These are phyloP conservation scores for Pleodorina starrii DNA, from an alignment of 139 green algal species.

Conservation along the genomic window DNA sequence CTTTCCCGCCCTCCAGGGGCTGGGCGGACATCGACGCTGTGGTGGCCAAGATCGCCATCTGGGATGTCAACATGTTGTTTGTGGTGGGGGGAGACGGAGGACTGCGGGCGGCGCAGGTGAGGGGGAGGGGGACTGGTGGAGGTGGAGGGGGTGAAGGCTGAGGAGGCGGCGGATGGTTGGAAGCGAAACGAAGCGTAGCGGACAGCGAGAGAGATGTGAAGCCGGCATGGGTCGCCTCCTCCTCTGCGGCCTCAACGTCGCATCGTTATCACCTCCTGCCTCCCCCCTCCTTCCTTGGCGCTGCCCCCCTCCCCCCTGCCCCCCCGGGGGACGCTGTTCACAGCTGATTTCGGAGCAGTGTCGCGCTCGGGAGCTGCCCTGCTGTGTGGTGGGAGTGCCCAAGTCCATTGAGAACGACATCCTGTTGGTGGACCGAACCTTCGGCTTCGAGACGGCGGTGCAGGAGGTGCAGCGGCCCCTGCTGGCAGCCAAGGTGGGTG, in stretches of 20 bases:
- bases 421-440: slow-evolving; percentile 76
- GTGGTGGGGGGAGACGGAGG: slow-evolving; percentile 86
- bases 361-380: slow-evolving; percentile 68
- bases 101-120: slow-evolving; percentile 32
- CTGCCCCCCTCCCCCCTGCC: no score
- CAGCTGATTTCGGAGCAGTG: slow-evolving; percentile 76
- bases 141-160: neutral
- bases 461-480: slow-evolving; percentile 87
- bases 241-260: no score
- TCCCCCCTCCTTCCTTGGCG: no score
- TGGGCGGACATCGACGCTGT: slow-evolving; percentile 29
- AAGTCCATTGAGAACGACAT: slow-evolving; percentile 52
- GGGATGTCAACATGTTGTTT: slow-evolving; percentile 91
- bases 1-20: no score
- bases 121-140: neutral
- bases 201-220: no score
- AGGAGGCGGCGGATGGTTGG: neutral
- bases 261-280: no score
- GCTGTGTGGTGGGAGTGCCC: slow-evolving; percentile 85
- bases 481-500: slow-evolving; percentile 38
- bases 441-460: slow-evolving; percentile 96
- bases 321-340: no score
- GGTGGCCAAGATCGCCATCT: slow-evolving; percentile 52
- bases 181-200: no score
- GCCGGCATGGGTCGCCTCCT: no score